These are phyloP conservation scores for Lachancea sp. DNA, from an alignment of 805 yeast genomes.

Conservation along the genomic window DNA sequence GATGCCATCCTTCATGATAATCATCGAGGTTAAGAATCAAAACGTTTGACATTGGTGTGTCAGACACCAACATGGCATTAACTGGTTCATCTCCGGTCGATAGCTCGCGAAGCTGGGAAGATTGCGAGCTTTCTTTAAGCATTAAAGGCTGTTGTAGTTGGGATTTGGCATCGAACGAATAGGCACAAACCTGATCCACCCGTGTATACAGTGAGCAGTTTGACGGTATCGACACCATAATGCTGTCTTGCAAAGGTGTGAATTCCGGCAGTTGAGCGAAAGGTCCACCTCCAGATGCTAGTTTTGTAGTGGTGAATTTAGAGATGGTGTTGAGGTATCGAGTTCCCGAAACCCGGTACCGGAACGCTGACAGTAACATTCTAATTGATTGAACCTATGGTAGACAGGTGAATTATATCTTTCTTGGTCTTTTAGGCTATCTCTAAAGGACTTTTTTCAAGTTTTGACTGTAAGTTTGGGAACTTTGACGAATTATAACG, in stretches of 20 bases:
- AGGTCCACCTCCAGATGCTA: slow-evolving; percentile 28
- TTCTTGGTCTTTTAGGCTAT: too few relatives aligned
- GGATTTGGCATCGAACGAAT: slow-evolving; percentile 10
- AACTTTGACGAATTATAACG: background rate
- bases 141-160: slow-evolving; percentile 11
- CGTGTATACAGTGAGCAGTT: slow-evolving; percentile 19
- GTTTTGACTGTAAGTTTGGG: background rate
- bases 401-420: too few relatives aligned
- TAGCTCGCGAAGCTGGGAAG: slow-evolving; percentile 12
- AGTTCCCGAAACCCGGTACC: background rate
- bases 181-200: slow-evolving; percentile 15
- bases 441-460: background rate
- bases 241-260: slow-evolving; percentile 17
- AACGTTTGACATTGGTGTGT: slow-evolving; percentile 24
- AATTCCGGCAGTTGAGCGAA: slow-evolving; percentile 26
- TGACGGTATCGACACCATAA: slow-evolving; percentile 20
- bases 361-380: too few relatives aligned
- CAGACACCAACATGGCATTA: slow-evolving; percentile 26
- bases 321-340: slow-evolving; percentile 3
- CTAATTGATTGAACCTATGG: too few relatives aligned
- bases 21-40: slow-evolving; percentile 21
- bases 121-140: slow-evolving; percentile 9
- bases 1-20: slow-evolving; percentile 18
- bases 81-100: slow-evolving; percentile 20
- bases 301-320: slow-evolving; percentile 15